Evolutionary conservation across 805 yeast species (phyloP), one percentile per base, ranked within the genome.

Genomic region (Wickerhamomyces mucosus): DNA sequence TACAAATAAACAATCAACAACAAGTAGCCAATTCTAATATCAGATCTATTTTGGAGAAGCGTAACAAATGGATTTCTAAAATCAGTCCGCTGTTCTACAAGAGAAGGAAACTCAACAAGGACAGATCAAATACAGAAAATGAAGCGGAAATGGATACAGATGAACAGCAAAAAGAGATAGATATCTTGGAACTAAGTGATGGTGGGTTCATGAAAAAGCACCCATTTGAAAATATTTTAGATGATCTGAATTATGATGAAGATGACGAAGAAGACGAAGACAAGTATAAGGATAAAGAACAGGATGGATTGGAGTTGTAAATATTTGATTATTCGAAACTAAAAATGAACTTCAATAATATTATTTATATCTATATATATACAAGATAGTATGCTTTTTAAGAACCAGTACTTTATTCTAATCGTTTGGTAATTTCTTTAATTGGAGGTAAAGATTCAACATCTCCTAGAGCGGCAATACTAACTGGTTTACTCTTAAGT

Each of bases 391-490:
- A n/a, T n/a, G n/a, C n/a, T n/a, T n/a, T n/a, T n/a, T n/a, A n/a
- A n/a, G n/a, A n/a, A n/a, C n/a, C n/a, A n/a, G n/a, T n/a, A n/a
- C n/a, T 14, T 34, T 31, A 40, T 5, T 43, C 41, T 24, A 45
- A 33, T 4, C 43, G 62, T 43, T 59, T 55, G 43, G 75, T 66
- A 37, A 88, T 68, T 28, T 80, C 72, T 27, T 61, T 50, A 51
- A 79, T 76, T 17, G 77, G 65, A 18, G 95, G 92, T 36, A 88
- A 68, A 6, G 79, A 67, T 32, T 63, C 62, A 30, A 81, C 76
- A 41, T 84, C 78, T 23, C 98, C 98, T 30, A 88, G 61, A 4
- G 95, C 95, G n/a, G 95, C 92, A 36, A 89, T 61, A 18, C 96
- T 92, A 22, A 88, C 64, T 18, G 92, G 95, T 53, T 78, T 82